phyloP scores from a whole-genome alignment of 176 grass and related monocot species.

The Carex scoparia region DNA sequence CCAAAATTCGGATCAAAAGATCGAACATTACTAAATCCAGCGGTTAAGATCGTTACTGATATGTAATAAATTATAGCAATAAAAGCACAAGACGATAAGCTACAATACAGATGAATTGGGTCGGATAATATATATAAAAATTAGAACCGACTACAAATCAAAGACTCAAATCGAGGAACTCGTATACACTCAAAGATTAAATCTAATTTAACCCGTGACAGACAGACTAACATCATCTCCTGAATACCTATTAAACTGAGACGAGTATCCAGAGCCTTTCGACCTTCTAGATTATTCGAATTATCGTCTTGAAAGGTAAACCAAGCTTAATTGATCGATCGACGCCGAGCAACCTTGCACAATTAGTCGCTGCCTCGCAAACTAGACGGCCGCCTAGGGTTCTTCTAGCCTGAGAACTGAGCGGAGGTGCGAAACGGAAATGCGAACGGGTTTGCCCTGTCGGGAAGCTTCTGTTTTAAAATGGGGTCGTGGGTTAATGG shows the following conservation, averaged over 20 bases:
- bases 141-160: neutral
- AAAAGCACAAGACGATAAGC: neutral
- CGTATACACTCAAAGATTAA: neutral
- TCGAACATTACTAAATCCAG: neutral
- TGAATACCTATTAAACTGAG: neutral
- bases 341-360: neutral
- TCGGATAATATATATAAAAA: neutral
- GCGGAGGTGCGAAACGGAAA: neutral
- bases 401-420: neutral
- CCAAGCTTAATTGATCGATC: neutral
- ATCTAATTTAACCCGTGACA: neutral
- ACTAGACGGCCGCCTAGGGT: constrained; percentile 2
- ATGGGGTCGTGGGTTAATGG: neutral
- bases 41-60: neutral
- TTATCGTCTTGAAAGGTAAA: neutral
- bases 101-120: neutral
- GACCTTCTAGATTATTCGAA: neutral
- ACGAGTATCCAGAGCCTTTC: neutral
- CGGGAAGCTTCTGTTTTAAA: neutral
- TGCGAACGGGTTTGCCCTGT: neutral
- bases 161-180: neutral
- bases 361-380: neutral
- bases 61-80: neutral
- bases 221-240: neutral
- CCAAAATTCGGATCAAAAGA: neutral